phyloP scores from a whole-genome alignment of 2,329 filamentous ascomycete species.

The Aspergillus clavatus region DNA sequence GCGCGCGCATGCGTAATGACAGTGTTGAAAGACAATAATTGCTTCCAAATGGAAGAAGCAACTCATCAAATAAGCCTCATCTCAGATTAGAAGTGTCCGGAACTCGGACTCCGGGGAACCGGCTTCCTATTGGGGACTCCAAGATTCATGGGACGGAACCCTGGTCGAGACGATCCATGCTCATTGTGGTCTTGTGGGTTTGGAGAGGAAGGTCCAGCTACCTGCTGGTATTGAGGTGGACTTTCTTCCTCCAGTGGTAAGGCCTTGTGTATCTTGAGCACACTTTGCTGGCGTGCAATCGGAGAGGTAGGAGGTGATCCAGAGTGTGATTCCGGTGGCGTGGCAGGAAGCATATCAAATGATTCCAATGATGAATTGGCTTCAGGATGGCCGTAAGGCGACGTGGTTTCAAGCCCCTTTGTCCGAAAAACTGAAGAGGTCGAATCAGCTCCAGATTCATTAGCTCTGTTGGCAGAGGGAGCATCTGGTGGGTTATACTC shows the following conservation, averaged over 20 bases:
- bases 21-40: too few relatives aligned
- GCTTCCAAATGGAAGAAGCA: neutral
- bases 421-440: slow-evolving; percentile 30
- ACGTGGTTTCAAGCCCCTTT: slow-evolving; percentile 26
- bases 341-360: slow-evolving; percentile 37
- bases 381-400: slow-evolving; percentile 15
- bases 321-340: slow-evolving; percentile 32
- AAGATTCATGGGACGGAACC: slow-evolving; percentile 30
- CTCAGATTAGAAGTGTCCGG: neutral
- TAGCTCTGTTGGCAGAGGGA: slow-evolving; percentile 25
- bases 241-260: slow-evolving; percentile 24
- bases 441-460: slow-evolving; percentile 36
- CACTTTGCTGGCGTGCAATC: slow-evolving; percentile 29
- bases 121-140: slow-evolving; percentile 37
- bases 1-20: neutral
- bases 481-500: slow-evolving; percentile 45
- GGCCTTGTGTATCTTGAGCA: slow-evolving; percentile 27
- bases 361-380: slow-evolving; percentile 34
- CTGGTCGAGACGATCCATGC: slow-evolving; percentile 21
- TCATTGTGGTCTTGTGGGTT: slow-evolving; percentile 9
- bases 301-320: slow-evolving; percentile 30
- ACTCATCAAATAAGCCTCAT: neutral
- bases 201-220: slow-evolving; percentile 18
- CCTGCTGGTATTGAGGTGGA: slow-evolving; percentile 28
- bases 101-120: slow-evolving; percentile 28